A percentile compares a stretch with the other conserved stretches of the same genome.
These are phyloP conservation scores for Hippophae rhamnoides DNA, from an alignment of 306 rosid species.

Conservation along the genomic window DNA sequence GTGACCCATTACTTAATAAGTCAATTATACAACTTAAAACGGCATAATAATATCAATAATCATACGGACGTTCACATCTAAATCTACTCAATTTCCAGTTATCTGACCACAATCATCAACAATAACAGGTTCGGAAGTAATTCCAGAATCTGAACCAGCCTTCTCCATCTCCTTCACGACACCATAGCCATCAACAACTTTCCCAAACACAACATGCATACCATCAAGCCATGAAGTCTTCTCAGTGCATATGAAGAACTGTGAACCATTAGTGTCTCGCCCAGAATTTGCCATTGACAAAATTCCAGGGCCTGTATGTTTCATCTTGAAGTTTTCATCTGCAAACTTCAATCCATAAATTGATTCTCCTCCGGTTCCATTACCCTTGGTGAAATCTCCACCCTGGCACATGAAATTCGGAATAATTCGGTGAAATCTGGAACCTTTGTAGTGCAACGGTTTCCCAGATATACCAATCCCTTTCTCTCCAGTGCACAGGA, in stretches of 20 bases:
- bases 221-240: constrained; percentile 73
- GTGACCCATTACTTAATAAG: too few relatives aligned
- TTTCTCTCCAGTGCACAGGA: constrained; percentile 74
- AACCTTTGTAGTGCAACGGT: constrained; percentile 62
- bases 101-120: constrained; percentile 80
- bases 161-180: constrained; percentile 72
- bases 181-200: constrained; percentile 62
- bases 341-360: constrained; percentile 59
- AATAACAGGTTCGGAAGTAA: constrained; percentile 41
- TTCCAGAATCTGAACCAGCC: constrained; percentile 54
- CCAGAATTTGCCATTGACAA: constrained; percentile 92
- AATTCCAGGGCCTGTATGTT: constrained; percentile 71
- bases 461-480: constrained; percentile 63
- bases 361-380: constrained; percentile 89
- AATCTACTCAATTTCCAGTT: constrained; percentile 3
- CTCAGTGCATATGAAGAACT: constrained; percentile 62
- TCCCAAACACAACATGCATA: constrained; percentile 87
- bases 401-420: constrained; percentile 84
- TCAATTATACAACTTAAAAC: too few relatives aligned
- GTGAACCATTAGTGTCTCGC: constrained; percentile 67
- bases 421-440: constrained; percentile 66
- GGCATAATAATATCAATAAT: too few relatives aligned
- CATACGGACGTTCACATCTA: not conserved
- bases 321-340: constrained; percentile 67
- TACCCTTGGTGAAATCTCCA: constrained; percentile 73